phyloP scores from a whole-genome alignment of 2,329 filamentous ascomycete genomes.

The Penicillium sp. region DNA sequence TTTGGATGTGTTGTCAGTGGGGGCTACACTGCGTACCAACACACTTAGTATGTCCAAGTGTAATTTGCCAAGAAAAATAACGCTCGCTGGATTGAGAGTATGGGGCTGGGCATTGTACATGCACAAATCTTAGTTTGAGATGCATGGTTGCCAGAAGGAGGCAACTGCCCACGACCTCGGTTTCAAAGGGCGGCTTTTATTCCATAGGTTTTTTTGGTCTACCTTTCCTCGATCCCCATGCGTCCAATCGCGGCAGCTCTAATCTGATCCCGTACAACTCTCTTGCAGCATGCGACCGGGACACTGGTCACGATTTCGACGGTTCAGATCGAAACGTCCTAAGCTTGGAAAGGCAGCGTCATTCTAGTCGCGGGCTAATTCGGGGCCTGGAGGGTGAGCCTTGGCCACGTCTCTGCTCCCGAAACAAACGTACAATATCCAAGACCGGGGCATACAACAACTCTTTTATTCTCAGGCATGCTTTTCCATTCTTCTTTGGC shows the following conservation, averaged over 20 bases:
- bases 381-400: conserved; percentile 1
- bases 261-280: conserved; percentile 15
- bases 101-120: not conserved
- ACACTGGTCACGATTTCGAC: conserved; percentile 22
- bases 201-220: not conserved
- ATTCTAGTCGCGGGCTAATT: conserved; percentile 9
- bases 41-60: not conserved
- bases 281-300: conserved; percentile 11
- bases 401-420: not conserved
- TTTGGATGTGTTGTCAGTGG: conserved; percentile 5
- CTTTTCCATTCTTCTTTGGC: not conserved
- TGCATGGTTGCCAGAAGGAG: not conserved
- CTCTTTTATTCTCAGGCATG: not conserved
- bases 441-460: not conserved
- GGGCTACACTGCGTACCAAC: not conserved
- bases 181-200: not conserved
- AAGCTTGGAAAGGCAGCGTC: conserved; percentile 3
- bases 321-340: conserved; percentile 23
- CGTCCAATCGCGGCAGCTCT: conserved; percentile 10
- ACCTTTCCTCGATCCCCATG: not conserved
- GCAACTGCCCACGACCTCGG: not conserved
- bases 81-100: not conserved
- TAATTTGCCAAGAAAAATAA: not conserved
- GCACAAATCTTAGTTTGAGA: not conserved
- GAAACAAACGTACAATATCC: not conserved